Conservation (phyloP, 768 basidiomycete genomes). For the Coprinopsis sp. region DNA sequence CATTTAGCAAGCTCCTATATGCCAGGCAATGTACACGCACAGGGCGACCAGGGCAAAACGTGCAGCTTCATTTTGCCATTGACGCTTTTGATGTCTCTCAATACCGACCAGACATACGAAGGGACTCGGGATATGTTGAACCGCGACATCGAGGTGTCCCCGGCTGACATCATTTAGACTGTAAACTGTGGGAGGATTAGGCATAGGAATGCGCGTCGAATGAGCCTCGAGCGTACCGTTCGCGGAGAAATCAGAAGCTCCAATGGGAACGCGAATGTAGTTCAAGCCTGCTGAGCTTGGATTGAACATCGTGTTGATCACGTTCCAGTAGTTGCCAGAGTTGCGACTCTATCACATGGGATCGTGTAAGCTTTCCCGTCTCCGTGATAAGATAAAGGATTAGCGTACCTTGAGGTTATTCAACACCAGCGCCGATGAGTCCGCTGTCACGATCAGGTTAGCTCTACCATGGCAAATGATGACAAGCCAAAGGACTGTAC, state of each 20-base stretch:
- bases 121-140: conserved; percentile 60
- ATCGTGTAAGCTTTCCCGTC: background rate
- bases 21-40: conserved; percentile 33
- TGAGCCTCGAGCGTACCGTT: conserved; percentile 30
- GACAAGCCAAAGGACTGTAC: conserved; percentile 29
- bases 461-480: background rate
- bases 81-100: conserved; percentile 58
- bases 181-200: conserved; percentile 39
- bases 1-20: conserved; percentile 5
- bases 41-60: conserved; percentile 63
- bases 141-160: conserved; percentile 51
- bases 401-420: conserved; percentile 63
- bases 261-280: conserved; percentile 65
- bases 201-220: background rate
- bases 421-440: conserved; percentile 61
- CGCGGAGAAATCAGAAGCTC: conserved; percentile 70
- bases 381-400: too few species aligned
- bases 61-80: conserved; percentile 37
- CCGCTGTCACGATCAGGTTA: conserved; percentile 38
- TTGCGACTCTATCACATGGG: conserved; percentile 38
- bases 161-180: conserved; percentile 60
- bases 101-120: conserved; percentile 55
- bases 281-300: conserved; percentile 66
- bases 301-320: conserved; percentile 58
- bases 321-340: conserved; percentile 49